Conservation (phyloP, 163 green algal genomes). For the Scenedesmus sp. region DNA sequence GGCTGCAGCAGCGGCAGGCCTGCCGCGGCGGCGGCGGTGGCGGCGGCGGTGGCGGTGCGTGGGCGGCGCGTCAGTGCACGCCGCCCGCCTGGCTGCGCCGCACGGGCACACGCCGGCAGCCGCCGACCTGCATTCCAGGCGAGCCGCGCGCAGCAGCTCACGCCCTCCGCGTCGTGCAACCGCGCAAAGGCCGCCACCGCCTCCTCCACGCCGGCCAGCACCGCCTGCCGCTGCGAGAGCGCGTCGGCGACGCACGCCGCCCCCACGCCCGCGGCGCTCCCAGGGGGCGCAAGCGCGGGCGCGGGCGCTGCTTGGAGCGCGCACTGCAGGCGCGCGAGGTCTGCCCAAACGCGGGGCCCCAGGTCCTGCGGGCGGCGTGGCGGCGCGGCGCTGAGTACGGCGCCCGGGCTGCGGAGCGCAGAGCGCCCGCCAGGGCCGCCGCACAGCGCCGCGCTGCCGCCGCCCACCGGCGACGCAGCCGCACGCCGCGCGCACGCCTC, state of each 20-base stretch:
- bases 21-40: background rate
- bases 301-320: constrained; percentile 45
- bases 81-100: no score
- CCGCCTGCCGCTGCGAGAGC: constrained; percentile 19
- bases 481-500: constrained; percentile 28
- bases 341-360: constrained; percentile 51
- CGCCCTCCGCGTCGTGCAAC: constrained; percentile 57
- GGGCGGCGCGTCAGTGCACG: no score
- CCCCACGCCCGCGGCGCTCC: background rate
- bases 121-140: constrained; percentile 52
- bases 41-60: no score
- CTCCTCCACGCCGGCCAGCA: constrained; percentile 53
- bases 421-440: background rate
- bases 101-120: no score
- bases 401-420: background rate
- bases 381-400: no score
- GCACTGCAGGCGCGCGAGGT: constrained; percentile 57
- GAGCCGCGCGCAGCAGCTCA: constrained; percentile 62
- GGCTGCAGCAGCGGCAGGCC: constrained; percentile 66
- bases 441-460: no score
- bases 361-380: constrained; percentile 38
- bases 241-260: background rate
- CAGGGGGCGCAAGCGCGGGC: background rate
- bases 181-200: constrained; percentile 59
- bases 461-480: constrained; percentile 18